Conservation (phyloP, 2,329 filamentous ascomycete species). For the Davidsoniella neocaledoniae region DNA sequence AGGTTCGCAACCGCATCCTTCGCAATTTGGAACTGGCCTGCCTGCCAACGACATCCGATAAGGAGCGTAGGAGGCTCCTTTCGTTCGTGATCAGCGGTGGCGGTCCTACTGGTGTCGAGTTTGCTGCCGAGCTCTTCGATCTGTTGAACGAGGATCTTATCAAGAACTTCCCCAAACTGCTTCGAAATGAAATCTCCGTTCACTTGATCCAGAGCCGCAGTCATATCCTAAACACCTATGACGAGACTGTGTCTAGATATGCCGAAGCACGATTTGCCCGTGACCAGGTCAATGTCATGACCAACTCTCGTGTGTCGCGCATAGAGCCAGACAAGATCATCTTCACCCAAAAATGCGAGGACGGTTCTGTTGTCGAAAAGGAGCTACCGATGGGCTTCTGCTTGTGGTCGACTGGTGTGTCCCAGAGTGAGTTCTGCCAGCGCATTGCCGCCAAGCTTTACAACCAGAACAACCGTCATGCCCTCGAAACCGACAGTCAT, state of each 20-base stretch:
- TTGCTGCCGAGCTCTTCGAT: conserved; percentile 90
- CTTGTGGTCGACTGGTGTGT: conserved; percentile 90
- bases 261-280: conserved; percentile 82
- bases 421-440: conserved; percentile 68
- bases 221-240: conserved; percentile 96
- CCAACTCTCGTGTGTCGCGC: conserved; percentile 85
- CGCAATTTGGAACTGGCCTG: conserved; percentile 81
- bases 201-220: conserved; percentile 89
- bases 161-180: conserved; percentile 64
- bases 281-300: conserved; percentile 80
- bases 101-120: conserved; percentile 92
- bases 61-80: conserved; percentile 69
- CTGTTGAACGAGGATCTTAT: conserved; percentile 89
- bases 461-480: conserved; percentile 71
- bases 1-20: conserved; percentile 76
- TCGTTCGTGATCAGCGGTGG: conserved; percentile 95
- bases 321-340: conserved; percentile 69
- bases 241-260: conserved; percentile 82
- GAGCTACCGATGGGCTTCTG: conserved; percentile 94
- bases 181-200: conserved; percentile 96
- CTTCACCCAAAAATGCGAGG: conserved; percentile 64
- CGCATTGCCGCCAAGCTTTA: conserved; percentile 61
- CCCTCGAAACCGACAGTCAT: conserved; percentile 87
- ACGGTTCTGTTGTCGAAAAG: conserved; percentile 65
- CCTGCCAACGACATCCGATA: conserved; percentile 78